Conservation (phyloP, 2,329 filamentous ascomycete genomes). For the Colletotrichum viniferum region DNA sequence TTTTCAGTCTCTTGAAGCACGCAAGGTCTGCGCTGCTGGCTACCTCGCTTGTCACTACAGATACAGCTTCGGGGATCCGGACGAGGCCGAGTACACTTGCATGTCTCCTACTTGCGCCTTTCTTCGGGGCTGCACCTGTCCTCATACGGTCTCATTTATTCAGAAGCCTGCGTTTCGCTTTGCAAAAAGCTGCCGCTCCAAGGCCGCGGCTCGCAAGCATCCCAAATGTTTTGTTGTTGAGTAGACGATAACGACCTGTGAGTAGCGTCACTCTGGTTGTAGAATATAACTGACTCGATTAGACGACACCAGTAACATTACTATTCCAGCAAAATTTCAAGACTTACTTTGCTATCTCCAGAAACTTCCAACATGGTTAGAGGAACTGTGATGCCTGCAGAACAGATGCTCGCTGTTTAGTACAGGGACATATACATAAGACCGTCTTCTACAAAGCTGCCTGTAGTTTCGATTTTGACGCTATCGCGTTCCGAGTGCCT, state of each 20-base stretch:
- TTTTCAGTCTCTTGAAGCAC: background rate
- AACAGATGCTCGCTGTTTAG: background rate
- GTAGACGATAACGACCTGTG: fast-evolving
- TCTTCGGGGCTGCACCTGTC: background rate
- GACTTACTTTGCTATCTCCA: too few species aligned
- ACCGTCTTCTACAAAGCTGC: too few species aligned
- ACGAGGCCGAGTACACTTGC: background rate
- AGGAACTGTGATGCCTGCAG: background rate
- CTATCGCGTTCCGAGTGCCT: too few species aligned
- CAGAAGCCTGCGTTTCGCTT: background rate
- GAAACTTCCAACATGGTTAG: too few species aligned
- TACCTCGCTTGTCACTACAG: background rate
- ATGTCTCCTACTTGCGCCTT: background rate
- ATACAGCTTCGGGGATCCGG: background rate
- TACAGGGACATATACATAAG: too few species aligned
- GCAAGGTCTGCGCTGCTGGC: background rate
- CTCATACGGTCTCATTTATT: background rate
- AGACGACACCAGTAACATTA: fast-evolving
- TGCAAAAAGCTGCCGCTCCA: background rate
- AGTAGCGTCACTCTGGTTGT: background rate
- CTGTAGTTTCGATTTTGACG: fast-evolving
- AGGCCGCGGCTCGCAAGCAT: background rate
- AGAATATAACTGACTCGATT: background rate
- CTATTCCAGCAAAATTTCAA: background rate
- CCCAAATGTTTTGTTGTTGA: fast-evolving